phyloP scores from a whole-genome alignment of 2,329 filamentous ascomycete genomes.

The Pezicula carpinea region DNA sequence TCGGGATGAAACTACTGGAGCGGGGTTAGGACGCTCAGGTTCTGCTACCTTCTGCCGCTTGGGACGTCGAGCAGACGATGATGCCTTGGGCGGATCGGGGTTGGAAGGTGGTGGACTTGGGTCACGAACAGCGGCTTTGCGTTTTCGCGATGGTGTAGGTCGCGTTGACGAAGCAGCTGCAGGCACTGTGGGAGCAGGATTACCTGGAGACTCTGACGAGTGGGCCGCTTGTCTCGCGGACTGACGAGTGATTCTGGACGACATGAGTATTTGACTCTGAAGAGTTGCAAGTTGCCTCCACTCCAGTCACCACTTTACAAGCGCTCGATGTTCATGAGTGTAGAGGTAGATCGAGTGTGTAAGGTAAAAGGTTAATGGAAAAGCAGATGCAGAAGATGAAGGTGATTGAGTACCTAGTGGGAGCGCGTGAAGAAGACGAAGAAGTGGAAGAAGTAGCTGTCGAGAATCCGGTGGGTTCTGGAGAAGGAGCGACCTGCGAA shows the following conservation, averaged over 20 bases:
- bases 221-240: slow-evolving; percentile 83
- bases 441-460: slow-evolving; percentile 3
- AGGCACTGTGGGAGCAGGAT: slow-evolving; percentile 34
- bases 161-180: slow-evolving; percentile 34
- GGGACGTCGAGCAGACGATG: slow-evolving; percentile 51
- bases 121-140: slow-evolving; percentile 62
- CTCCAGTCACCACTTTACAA: slow-evolving; percentile 7
- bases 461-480: slow-evolving; percentile 1
- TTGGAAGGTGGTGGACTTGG: slow-evolving; percentile 37
- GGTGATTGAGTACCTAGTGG: slow-evolving; percentile 1
- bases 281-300: slow-evolving; percentile 5
- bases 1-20: slow-evolving; percentile 37
- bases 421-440: slow-evolving; percentile 2
- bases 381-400: slow-evolving; percentile 1
- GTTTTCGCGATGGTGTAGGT: slow-evolving; percentile 60
- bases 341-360: slow-evolving; percentile 6
- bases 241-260: slow-evolving; percentile 92
- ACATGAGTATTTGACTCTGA: slow-evolving; percentile 65
- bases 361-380: not conserved
- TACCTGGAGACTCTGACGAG: slow-evolving; percentile 24
- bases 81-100: slow-evolving; percentile 30
- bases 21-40: slow-evolving; percentile 32
- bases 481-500: slow-evolving; percentile 3
- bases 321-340: slow-evolving; percentile 6
- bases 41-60: slow-evolving; percentile 68